A percentile compares a stretch with the other conserved stretches of the same genome.
These are phyloP conservation scores for Rubia peregrina DNA, from an alignment of 305 asterid genomes.

Conservation along the genomic window DNA sequence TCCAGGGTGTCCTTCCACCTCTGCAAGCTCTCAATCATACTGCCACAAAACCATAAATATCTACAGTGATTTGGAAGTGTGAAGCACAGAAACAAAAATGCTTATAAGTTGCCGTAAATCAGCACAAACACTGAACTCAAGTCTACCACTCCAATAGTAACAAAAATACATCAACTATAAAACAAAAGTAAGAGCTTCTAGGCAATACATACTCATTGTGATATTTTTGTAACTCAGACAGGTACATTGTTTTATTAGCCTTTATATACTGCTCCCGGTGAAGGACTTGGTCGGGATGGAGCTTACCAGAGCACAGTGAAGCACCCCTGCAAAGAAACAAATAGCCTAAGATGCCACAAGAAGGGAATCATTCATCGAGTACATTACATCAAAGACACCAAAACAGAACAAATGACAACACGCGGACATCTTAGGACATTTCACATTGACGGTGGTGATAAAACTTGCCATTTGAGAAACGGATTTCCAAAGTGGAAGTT, in stretches of 20 bases:
- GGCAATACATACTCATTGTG: constrained; percentile 54
- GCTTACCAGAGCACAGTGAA: constrained; percentile 66
- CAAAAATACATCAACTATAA: neutral
- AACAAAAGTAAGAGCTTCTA: constrained; percentile 6
- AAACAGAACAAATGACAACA: neutral
- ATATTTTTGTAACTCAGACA: constrained; percentile 55
- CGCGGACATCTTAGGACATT: neutral
- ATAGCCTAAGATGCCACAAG: constrained; percentile 6
- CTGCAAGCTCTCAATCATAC: constrained; percentile 34
- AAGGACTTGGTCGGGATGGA: constrained; percentile 76
- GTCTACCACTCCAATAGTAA: neutral
- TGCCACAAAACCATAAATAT: constrained; percentile 22
- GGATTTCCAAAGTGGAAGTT: constrained; percentile 86
- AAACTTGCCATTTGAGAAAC: constrained; percentile 64
- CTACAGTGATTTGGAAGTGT: neutral
- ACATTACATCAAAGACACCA: neutral
- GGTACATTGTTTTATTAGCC: constrained; percentile 54
- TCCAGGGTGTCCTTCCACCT: constrained; percentile 31
- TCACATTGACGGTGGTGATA: constrained; percentile 17
- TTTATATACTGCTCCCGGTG: constrained; percentile 46
- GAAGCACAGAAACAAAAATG: neutral
- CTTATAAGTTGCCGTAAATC: neutral
- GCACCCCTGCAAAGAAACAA: constrained; percentile 55
- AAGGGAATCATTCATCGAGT: neutral
- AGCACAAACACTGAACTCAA: neutral